phyloP scores from a whole-genome alignment of 257 asterid species.

The Fraxinus cuspidata region DNA sequence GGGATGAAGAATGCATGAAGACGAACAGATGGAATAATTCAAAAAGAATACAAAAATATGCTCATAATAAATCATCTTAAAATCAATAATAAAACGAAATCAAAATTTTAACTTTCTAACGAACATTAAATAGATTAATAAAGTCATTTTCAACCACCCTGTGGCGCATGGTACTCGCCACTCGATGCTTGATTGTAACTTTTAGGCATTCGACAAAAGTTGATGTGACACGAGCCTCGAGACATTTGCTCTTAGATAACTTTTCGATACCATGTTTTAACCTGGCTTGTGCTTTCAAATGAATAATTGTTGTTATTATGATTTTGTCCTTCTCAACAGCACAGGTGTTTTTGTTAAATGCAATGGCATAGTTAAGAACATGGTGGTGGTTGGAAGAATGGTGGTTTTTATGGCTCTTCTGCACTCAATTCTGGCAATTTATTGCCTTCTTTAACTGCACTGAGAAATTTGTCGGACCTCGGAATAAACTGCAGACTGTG shows the following conservation, averaged over 20 bases:
- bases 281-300: neutral
- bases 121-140: too few relatives aligned
- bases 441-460: slow-evolving; percentile 20
- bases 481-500: neutral
- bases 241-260: neutral
- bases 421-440: slow-evolving; percentile 21
- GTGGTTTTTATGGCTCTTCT: slow-evolving; percentile 21
- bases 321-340: slow-evolving; percentile 23
- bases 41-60: too few relatives aligned
- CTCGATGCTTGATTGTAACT: neutral
- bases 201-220: neutral
- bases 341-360: neutral
- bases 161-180: neutral
- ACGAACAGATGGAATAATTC: too few relatives aligned
- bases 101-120: too few relatives aligned
- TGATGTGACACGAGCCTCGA: neutral
- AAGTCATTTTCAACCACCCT: too few relatives aligned
- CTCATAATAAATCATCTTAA: too few relatives aligned
- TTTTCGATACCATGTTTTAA: neutral
- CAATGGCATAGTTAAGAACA: slow-evolving; percentile 19
- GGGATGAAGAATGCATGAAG: too few relatives aligned
- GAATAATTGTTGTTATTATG: neutral
- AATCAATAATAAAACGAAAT: too few relatives aligned
- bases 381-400: slow-evolving; percentile 3
- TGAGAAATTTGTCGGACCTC: neutral